A percentile compares a stretch with the other conserved stretches of the same genome.
Evolutionary conservation across 2,329 filamentous ascomycete genomes (phyloP).

Genomic region (Sporothrix pseudoabietina): DNA sequence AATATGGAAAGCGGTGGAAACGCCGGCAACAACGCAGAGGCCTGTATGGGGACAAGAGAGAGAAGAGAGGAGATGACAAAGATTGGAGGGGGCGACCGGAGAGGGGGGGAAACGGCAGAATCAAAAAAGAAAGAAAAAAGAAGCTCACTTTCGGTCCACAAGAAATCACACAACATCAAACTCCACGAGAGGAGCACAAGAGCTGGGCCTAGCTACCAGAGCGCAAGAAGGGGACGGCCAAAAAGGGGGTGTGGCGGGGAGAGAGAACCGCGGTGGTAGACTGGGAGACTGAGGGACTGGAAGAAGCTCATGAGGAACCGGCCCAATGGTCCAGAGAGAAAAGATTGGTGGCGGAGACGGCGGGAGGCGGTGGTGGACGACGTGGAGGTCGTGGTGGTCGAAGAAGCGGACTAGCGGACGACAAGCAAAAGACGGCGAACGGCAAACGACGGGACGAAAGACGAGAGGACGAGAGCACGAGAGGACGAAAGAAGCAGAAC

Average conservation of each 20-base stretch:
- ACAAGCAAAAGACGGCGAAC: background rate
- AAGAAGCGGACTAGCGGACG: background rate
- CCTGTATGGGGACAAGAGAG: background rate
- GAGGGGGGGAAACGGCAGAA: background rate
- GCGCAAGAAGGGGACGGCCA: background rate
- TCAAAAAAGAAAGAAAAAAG: background rate
- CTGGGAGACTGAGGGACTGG: background rate
- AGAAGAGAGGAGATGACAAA: background rate
- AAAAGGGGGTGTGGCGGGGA: constrained; percentile 5
- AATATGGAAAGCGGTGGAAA: constrained; percentile 10
- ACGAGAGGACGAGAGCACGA: constrained; percentile 6
- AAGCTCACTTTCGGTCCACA: background rate
- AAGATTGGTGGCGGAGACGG: constrained; percentile 5
- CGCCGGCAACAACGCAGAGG: background rate
- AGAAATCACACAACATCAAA: background rate
- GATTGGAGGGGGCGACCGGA: background rate
- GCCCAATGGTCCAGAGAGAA: background rate
- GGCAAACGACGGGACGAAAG: constrained; percentile 9
- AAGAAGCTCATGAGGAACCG: background rate
- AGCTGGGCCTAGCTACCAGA: background rate
- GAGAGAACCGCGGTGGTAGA: background rate
- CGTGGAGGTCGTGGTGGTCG: background rate
- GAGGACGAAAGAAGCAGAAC: constrained; percentile 16
- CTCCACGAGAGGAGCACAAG: background rate
- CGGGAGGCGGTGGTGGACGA: background rate